These are phyloP conservation scores for Mortierella sp. DNA, from an alignment of 371 early-diverging fungal genomes.

Conservation along the genomic window DNA sequence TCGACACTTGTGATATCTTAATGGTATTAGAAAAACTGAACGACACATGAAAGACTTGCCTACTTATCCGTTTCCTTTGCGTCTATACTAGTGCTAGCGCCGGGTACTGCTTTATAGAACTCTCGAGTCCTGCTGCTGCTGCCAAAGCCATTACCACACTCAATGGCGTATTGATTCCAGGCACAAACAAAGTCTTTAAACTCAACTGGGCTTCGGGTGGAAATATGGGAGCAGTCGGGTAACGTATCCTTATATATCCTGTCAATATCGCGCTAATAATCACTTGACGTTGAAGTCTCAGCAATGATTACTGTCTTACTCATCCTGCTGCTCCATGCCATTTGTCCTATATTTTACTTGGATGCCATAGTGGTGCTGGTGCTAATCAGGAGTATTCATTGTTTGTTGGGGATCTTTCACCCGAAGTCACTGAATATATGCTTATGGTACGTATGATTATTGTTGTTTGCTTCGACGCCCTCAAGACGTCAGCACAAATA, in stretches of 20 bases:
- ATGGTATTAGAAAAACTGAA: not conserved
- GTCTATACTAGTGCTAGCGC: slow-evolving; percentile 61
- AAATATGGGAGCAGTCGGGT: slow-evolving; percentile 51
- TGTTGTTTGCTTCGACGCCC: not conserved
- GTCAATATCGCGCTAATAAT: not conserved
- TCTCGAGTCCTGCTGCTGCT: slow-evolving; percentile 71
- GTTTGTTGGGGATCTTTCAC: slow-evolving; percentile 90
- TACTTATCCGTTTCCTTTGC: not conserved
- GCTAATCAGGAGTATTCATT: slow-evolving; percentile 82
- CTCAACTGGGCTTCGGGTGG: slow-evolving; percentile 94
- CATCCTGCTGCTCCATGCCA: not conserved
- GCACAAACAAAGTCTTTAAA: slow-evolving; percentile 81
- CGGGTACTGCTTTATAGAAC: slow-evolving; percentile 86
- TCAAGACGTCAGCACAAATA: not conserved
- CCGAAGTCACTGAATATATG: slow-evolving; percentile 79
- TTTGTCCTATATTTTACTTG: slow-evolving; percentile 12
- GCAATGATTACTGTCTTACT: not conserved
- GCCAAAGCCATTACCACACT: slow-evolving; percentile 72
- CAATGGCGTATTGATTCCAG: slow-evolving; percentile 88
- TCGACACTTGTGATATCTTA: not conserved
- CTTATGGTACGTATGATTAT: slow-evolving; percentile 70
- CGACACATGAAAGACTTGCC: not conserved
- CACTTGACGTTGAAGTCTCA: not conserved
- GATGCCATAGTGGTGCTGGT: slow-evolving; percentile 59
- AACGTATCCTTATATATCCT: slow-evolving; percentile 8